A percentile compares a stretch with the other conserved stretches of the same genome.
Evolutionary conservation across 192 early-diverging fungal genomes (phyloP).

Genomic region (Chytriomyces confervae): DNA sequence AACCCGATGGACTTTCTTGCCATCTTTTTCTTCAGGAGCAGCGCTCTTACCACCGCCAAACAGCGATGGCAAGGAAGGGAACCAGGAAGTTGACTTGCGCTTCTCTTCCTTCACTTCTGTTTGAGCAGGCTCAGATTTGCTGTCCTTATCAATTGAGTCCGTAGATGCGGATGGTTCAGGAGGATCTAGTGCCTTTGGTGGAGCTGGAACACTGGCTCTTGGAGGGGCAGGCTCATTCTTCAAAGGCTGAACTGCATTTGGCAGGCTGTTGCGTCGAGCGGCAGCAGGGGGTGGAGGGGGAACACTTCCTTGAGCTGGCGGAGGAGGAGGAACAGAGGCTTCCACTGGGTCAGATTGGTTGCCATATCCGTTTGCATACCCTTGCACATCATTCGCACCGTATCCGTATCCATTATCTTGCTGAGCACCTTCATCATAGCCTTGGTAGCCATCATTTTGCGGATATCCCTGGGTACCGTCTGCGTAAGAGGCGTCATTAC

Average conservation of each 20-base stretch:
- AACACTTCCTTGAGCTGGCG: background rate
- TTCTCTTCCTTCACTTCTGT: conserved; percentile 40
- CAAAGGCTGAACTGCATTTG: background rate
- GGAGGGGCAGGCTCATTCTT: background rate
- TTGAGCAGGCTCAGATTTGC: conserved; percentile 30
- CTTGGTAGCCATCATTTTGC: background rate
- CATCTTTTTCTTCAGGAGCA: conserved; percentile 29
- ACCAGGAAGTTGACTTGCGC: conserved; percentile 29
- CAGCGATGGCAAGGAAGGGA: conserved; percentile 46
- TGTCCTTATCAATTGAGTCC: conserved; percentile 55
- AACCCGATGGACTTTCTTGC: conserved; percentile 66
- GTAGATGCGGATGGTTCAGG: background rate
- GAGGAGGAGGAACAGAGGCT: background rate
- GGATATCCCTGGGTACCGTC: background rate
- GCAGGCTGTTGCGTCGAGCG: background rate
- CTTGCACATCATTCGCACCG: background rate
- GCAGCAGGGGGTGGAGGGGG: background rate
- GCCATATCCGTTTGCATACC: background rate
- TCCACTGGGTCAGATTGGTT: background rate
- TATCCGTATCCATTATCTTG: background rate
- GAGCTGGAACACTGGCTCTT: background rate
- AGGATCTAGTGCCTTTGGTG: background rate
- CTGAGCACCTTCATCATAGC: background rate
- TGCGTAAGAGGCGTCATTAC: background rate
- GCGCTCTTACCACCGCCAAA: conserved; percentile 40